Conservation (phyloP, 805 yeast species). For the Hemisphaericaspora nanyangensis region DNA sequence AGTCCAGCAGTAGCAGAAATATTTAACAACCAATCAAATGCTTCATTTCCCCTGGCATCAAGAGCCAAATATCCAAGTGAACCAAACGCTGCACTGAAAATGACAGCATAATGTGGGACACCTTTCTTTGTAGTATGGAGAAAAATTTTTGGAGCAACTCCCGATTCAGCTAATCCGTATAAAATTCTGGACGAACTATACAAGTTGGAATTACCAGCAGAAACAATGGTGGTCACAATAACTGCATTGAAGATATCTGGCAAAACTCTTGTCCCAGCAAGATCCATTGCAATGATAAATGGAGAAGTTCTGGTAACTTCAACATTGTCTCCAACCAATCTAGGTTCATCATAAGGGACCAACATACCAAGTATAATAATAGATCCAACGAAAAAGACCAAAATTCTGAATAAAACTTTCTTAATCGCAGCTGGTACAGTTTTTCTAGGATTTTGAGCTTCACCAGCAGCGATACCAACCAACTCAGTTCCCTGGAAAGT, state of each 20-base stretch:
- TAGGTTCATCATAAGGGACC: conserved; percentile 56
- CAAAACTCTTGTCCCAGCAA: conserved; percentile 58
- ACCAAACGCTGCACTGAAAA: conserved; percentile 58
- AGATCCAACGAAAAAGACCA: conserved; percentile 57
- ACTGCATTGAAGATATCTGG: conserved; percentile 77
- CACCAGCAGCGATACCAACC: conserved; percentile 72
- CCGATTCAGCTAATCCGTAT: conserved; percentile 67
- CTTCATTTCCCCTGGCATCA: background rate
- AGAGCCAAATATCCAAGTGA: conserved; percentile 51
- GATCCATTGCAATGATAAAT: conserved; percentile 74
- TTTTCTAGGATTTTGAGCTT: conserved; percentile 60
- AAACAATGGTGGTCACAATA: conserved; percentile 70
- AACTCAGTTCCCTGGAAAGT: conserved; percentile 69
- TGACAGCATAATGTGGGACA: conserved; percentile 58
- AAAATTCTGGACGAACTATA: conserved; percentile 73
- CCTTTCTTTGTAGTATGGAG: conserved; percentile 53
- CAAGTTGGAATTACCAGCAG: conserved; percentile 77
- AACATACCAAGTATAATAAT: conserved; percentile 64
- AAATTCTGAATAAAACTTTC: conserved; percentile 65
- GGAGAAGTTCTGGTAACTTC: conserved; percentile 73
- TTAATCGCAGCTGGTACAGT: conserved; percentile 69
- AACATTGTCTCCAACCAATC: conserved; percentile 47
- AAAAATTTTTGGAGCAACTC: conserved; percentile 68
- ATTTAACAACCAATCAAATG: conserved; percentile 56
- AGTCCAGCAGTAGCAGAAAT: conserved; percentile 74